Percentiles rank a stretch among this genome's conserved stretches.
Conservation (phyloP, 257 asterid genomes). For the Schizonepeta tenuifolia region DNA sequence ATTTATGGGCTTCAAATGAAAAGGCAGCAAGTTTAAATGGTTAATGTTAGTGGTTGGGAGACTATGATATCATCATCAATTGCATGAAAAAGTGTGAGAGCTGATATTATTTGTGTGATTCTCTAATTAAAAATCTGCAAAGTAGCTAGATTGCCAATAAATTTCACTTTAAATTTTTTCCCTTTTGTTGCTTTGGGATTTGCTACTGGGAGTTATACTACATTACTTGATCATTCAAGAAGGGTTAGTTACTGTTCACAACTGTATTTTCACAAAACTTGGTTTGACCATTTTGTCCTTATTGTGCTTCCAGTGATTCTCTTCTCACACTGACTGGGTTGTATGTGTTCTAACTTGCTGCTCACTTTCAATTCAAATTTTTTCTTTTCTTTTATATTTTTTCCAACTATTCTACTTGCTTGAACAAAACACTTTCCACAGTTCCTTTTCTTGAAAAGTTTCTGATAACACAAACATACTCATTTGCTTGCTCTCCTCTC, state of each 20-base stretch:
- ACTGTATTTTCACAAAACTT: slow-evolving; percentile 27
- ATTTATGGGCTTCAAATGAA: slow-evolving; percentile 7
- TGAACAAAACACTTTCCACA: background rate
- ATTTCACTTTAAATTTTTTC: background rate
- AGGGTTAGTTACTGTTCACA: slow-evolving; percentile 37
- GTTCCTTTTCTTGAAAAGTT: slow-evolving; percentile 12
- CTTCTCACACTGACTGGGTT: slow-evolving; percentile 3
- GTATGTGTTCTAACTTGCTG: slow-evolving; percentile 34
- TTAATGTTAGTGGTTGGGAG: slow-evolving; percentile 26
- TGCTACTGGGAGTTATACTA: slow-evolving; percentile 35
- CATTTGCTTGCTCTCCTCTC: slow-evolving; percentile 7
- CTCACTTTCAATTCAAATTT: slow-evolving; percentile 27
- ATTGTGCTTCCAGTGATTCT: slow-evolving; percentile 14
- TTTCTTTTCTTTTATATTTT: background rate
- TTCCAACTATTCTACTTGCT: background rate
- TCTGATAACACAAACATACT: background rate
- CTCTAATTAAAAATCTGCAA: slow-evolving; percentile 17
- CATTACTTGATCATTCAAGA: slow-evolving; percentile 32
- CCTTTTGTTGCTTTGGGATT: slow-evolving; percentile 33
- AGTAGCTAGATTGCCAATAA: slow-evolving; percentile 32
- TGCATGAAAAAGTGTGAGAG: slow-evolving; percentile 30
- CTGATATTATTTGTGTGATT: background rate
- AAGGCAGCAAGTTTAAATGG: background rate
- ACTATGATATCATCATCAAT: slow-evolving; percentile 21
- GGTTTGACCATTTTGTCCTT: slow-evolving; percentile 36